phyloP scores from a whole-genome alignment of 2,329 filamentous ascomycete genomes.

The Aspergillus pseudoterreus region DNA sequence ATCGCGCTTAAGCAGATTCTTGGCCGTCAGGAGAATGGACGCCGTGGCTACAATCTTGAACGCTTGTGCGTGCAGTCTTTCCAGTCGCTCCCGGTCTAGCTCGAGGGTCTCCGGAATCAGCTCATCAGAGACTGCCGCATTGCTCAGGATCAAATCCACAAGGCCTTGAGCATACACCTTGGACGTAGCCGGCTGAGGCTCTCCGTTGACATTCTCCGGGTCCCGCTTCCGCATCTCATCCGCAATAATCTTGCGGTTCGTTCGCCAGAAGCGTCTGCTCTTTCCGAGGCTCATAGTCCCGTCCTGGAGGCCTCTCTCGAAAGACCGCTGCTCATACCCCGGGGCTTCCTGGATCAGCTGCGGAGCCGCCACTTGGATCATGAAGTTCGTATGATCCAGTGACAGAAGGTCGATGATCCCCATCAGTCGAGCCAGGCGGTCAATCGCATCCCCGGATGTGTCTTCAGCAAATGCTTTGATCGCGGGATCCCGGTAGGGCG shows the following conservation, averaged over 20 bases:
- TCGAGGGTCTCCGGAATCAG: conserved; percentile 59
- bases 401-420: conserved; percentile 60
- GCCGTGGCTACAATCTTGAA: conserved; percentile 59
- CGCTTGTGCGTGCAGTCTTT: conserved; percentile 50
- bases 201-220: conserved; percentile 33
- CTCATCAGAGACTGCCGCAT: conserved; percentile 48
- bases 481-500: conserved; percentile 59
- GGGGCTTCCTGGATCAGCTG: conserved; percentile 59
- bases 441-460: conserved; percentile 53
- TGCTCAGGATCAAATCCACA: conserved; percentile 55
- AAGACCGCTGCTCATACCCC: conserved; percentile 59
- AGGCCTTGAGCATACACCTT: conserved; percentile 58
- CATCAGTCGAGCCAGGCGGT: conserved; percentile 61
- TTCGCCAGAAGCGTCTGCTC: conserved; percentile 55
- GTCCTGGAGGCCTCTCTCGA: conserved; percentile 52
- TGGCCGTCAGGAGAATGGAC: conserved; percentile 61
- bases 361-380: conserved; percentile 58
- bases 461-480: conserved; percentile 56
- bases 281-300: conserved; percentile 50
- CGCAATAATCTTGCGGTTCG: conserved; percentile 35
- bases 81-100: conserved; percentile 54
- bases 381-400: conserved; percentile 64
- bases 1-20: conserved; percentile 63
- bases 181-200: conserved; percentile 30
- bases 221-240: conserved; percentile 51